A percentile compares a stretch with the other conserved stretches of the same genome.
Conservation (phyloP, 495 filamentous ascomycete species). For the Penicillium paxilli region DNA sequence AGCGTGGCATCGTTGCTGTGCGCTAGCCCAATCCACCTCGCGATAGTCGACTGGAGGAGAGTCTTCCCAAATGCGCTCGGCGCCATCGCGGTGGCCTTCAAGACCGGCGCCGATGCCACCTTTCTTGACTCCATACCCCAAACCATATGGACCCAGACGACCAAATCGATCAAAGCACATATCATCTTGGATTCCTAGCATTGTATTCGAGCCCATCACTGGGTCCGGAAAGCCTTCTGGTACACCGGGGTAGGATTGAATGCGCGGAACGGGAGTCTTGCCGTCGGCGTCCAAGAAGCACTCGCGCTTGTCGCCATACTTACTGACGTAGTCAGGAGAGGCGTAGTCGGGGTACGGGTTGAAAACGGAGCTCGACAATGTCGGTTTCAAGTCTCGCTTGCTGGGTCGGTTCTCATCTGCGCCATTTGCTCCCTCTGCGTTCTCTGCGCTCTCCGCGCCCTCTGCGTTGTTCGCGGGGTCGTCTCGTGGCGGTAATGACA, state of each 20-base stretch:
- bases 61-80: slow-evolving; percentile 71
- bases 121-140: slow-evolving; percentile 72
- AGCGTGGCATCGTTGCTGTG: slow-evolving; percentile 66
- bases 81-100: slow-evolving; percentile 74
- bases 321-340: slow-evolving; percentile 55
- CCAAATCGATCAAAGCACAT: slow-evolving; percentile 95
- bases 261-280: slow-evolving; percentile 60
- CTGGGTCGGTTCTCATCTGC: no score
- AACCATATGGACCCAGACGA: slow-evolving; percentile 83
- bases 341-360: slow-evolving; percentile 68
- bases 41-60: slow-evolving; percentile 70
- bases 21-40: slow-evolving; percentile 70
- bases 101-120: slow-evolving; percentile 83
- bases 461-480: slow-evolving; percentile 13
- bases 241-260: slow-evolving; percentile 72
- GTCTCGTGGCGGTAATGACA: slow-evolving; percentile 18
- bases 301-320: slow-evolving; percentile 64
- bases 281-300: slow-evolving; percentile 73
- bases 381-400: slow-evolving; percentile 25
- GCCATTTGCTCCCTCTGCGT: slow-evolving; percentile 26
- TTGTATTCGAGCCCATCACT: slow-evolving; percentile 76
- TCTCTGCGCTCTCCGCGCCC: slow-evolving; percentile 21
- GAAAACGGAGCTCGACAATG: slow-evolving; percentile 58
- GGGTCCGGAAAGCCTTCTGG: slow-evolving; percentile 79
- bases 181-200: slow-evolving; percentile 79